These are phyloP conservation scores for Podila verticillata DNA, from an alignment of 192 early-diverging fungal genomes.

Conservation along the genomic window DNA sequence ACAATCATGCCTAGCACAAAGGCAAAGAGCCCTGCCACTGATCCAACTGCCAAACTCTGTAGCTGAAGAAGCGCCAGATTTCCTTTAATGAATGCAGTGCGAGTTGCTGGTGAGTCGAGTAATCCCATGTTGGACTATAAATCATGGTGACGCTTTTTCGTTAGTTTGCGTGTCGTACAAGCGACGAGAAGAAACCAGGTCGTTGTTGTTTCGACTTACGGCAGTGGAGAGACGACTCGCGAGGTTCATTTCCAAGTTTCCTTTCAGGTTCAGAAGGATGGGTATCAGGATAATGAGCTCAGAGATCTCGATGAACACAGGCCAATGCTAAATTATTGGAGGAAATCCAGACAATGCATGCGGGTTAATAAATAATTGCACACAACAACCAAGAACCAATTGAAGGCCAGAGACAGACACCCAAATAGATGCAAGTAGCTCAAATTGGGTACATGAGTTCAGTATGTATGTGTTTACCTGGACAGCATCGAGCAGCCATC, in stretches of 20 bases:
- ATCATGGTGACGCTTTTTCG: too few species aligned
- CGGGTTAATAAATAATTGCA: not conserved
- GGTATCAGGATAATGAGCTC: conserved; percentile 89
- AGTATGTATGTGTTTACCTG: conserved; percentile 52
- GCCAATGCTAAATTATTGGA: conserved; percentile 60
- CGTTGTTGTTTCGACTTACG: conserved; percentile 27
- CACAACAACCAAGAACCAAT: too few species aligned
- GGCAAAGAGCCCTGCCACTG: conserved; percentile 77
- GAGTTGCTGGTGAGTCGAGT: conserved; percentile 60
- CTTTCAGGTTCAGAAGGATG: conserved; percentile 89
- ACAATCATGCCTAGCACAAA: conserved; percentile 65
- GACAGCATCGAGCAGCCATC: conserved; percentile 73
- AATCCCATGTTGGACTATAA: conserved; percentile 70
- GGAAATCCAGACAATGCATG: too few species aligned
- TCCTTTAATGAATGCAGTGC: conserved; percentile 70
- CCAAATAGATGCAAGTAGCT: too few species aligned
- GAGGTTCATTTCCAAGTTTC: conserved; percentile 93
- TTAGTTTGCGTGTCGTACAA: too few species aligned
- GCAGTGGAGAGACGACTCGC: conserved; percentile 86
- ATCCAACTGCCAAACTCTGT: conserved; percentile 76
- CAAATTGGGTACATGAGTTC: too few species aligned
- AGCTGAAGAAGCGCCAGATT: conserved; percentile 83
- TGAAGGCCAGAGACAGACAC: too few species aligned
- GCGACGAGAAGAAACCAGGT: not conserved
- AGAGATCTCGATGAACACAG: conserved; percentile 73